Evolutionary conservation across 108 stramenopile genomes (phyloP), one percentile per base, ranked within the genome.

Genomic region (Fistulifera pelliculosa): DNA sequence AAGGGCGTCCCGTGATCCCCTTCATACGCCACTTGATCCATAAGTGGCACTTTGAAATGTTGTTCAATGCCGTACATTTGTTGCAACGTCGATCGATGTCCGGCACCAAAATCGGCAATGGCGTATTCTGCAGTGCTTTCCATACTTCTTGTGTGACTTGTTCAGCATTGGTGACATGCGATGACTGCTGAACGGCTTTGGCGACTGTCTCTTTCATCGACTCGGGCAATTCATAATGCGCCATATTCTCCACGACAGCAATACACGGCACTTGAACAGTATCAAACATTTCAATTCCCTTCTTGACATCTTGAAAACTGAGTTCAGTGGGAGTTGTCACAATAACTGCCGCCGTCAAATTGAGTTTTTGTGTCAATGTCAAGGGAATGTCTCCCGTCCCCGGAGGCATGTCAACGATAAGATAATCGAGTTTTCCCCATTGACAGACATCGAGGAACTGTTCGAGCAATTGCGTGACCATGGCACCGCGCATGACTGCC

Each of bases 231-330:
- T 83, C 75, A 57, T 84, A 81, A 54, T 88, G 88, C 1, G 95
- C 89, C 96, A 99, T 96, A 70, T 99, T 99, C 55, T 99, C 96
- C n/a, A 99, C 98, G 21, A 97, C 92, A 15, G 96, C 92, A 14
- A 97, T 60, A 51, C 77, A 80, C 0, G 98, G 98, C 8, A 99
- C 94, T 65, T 90, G 81, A 44, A 99, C 79, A 19, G 77, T 71
- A 40, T 93, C 82, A 69, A 96, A 97, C 93, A 99, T 90, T 56
- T 94, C 94, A 24, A 98, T 74, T 24, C 98, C 98, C 41, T 96
- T 81, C 39, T 90, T 85, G 12, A 95, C 98, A 73, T 99, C 98
- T 16, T 78, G 96, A 72, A 90, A 90, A 56, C 87, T 83, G 57
- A 99, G 83, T 52, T 77, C 83, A 60, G 94, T 90, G 21, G 98